phyloP scores from a whole-genome alignment of 2,329 filamentous ascomycete species.

The Colletotrichum sp. region DNA sequence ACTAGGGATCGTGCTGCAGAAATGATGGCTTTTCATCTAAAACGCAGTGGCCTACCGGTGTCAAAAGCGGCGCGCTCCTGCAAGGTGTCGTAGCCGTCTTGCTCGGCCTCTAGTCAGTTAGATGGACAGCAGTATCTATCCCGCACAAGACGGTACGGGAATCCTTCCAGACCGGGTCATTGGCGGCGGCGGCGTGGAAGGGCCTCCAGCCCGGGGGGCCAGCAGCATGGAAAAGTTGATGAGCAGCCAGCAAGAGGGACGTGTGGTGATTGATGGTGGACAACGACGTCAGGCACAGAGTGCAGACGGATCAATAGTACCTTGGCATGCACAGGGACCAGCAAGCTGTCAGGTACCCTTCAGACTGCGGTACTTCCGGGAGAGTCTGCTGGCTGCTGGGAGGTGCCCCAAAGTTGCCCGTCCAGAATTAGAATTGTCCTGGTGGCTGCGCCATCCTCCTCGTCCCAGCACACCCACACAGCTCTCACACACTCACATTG shows the following conservation, averaged over 20 bases:
- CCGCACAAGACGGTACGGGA: neutral
- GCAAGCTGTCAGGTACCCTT: constrained; percentile 10
- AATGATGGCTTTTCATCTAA: neutral
- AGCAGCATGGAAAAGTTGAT: neutral
- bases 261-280: neutral
- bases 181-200: neutral
- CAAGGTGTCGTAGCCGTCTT: constrained; percentile 15
- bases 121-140: neutral
- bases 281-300: constrained; percentile 1
- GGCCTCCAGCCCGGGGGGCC: neutral
- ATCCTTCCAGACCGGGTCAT: constrained; percentile 2
- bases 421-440: constrained; percentile 41
- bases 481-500: neutral
- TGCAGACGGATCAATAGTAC: neutral
- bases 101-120: neutral
- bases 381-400: neutral
- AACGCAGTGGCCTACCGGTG: neutral
- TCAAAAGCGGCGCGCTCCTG: constrained; percentile 6
- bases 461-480: constrained; percentile 1
- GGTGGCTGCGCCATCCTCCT: constrained; percentile 38
- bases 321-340: constrained; percentile 4
- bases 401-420: constrained; percentile 20
- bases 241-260: neutral
- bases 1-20: neutral
- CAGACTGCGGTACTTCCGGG: constrained; percentile 18